A percentile compares a stretch with the other conserved stretches of the same genome.
Conservation (phyloP, 176 grass and related monocot species). For the Carex cristatella region DNA sequence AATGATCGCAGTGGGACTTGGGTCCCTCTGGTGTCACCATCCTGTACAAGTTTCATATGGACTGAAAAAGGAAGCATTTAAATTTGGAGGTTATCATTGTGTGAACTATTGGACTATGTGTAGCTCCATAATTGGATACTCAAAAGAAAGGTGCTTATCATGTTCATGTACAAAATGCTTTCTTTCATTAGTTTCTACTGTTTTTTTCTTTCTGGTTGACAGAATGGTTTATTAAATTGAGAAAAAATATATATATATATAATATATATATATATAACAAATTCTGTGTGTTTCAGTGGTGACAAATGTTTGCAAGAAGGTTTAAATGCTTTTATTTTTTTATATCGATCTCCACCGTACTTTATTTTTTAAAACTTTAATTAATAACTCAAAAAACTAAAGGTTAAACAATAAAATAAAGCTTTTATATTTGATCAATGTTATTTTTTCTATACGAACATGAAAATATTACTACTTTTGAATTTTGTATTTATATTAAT, state of each 20-base stretch:
- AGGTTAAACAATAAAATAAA: too few relatives aligned
- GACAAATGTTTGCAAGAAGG: background rate
- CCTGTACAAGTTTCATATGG: slow-evolving; percentile 2
- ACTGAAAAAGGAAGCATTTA: background rate
- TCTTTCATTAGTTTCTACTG: background rate
- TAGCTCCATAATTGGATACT: background rate
- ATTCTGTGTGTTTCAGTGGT: background rate
- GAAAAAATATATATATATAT: background rate
- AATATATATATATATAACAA: background rate
- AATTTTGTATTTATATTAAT: too few relatives aligned
- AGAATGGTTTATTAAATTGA: background rate
- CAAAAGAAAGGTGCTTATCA: background rate
- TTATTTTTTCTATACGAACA: too few relatives aligned
- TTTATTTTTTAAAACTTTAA: too few relatives aligned
- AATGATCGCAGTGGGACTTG: background rate
- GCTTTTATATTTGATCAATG: too few relatives aligned
- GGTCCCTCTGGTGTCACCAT: background rate
- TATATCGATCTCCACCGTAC: too few relatives aligned
- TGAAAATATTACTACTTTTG: too few relatives aligned
- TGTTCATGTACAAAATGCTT: background rate
- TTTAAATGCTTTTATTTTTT: too few relatives aligned
- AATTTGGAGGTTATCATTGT: background rate
- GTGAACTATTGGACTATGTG: background rate
- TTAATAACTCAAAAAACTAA: too few relatives aligned
- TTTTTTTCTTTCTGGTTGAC: background rate